phyloP scores from a whole-genome alignment of 108 stramenopile genomes.

The Nitzschia putrida region DNA sequence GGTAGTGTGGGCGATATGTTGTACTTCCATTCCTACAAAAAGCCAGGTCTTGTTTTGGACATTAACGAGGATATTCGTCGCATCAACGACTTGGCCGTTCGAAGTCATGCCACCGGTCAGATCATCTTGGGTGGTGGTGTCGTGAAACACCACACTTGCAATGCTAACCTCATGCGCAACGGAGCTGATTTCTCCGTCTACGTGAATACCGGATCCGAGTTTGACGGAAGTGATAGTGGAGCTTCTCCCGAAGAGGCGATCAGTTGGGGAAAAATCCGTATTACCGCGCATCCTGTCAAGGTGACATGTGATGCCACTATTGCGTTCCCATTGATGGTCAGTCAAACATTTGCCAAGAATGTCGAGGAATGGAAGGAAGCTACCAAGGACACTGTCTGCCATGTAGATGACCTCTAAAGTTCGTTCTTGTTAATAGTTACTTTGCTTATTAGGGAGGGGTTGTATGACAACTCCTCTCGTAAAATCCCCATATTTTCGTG shows the following conservation, averaged over 20 bases:
- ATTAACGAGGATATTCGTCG: conserved; percentile 92
- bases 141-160: conserved; percentile 99
- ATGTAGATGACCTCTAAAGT: conserved; percentile 51
- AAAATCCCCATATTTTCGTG: neutral
- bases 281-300: conserved; percentile 94
- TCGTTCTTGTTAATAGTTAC: neutral
- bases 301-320: conserved; percentile 95
- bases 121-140: conserved; percentile 98
- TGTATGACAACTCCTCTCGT: too few relatives aligned
- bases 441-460: too few relatives aligned
- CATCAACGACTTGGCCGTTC: conserved; percentile 94
- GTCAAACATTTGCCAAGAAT: conserved; percentile 96
- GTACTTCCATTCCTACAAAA: conserved; percentile 99
- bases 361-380: conserved; percentile 79
- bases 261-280: conserved; percentile 97
- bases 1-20: conserved; percentile 99
- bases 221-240: conserved; percentile 97
- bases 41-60: conserved; percentile 93
- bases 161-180: conserved; percentile 99
- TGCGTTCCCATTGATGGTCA: conserved; percentile 95
- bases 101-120: conserved; percentile 92
- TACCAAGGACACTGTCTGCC: conserved; percentile 69
- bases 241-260: conserved; percentile 97
- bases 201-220: conserved; percentile 96
- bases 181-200: conserved; percentile 99